phyloP scores from a whole-genome alignment of 441 rosid genomes.

The Raphanus hybrid region DNA sequence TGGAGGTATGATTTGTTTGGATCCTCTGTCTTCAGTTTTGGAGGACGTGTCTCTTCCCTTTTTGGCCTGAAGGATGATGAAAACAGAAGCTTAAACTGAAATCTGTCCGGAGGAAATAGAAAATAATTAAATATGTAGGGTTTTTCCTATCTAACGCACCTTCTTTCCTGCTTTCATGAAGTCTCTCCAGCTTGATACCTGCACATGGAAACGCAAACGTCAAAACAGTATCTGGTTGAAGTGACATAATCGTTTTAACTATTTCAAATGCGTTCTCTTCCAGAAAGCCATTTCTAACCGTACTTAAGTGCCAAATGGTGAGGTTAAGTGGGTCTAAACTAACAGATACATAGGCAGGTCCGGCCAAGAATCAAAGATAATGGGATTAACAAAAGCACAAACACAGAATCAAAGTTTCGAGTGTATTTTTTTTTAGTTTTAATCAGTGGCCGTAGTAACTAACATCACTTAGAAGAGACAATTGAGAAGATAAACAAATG shows the following conservation, averaged over 20 bases:
- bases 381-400: constrained; percentile 18
- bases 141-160: constrained; percentile 35
- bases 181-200: constrained; percentile 99
- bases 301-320: background rate
- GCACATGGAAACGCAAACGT: constrained; percentile 15
- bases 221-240: background rate
- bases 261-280: constrained; percentile 3
- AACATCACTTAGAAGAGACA: background rate
- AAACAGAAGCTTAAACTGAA: background rate
- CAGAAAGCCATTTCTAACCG: background rate
- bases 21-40: constrained; percentile 96
- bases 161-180: constrained; percentile 86
- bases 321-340: constrained; percentile 12
- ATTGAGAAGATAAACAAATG: background rate
- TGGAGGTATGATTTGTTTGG: constrained; percentile 98
- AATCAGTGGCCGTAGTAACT: background rate
- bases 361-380: background rate
- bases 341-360: constrained; percentile 1
- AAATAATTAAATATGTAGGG: background rate
- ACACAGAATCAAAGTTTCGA: constrained; percentile 50
- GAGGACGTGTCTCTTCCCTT: constrained; percentile 97
- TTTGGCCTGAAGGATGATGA: constrained; percentile 57
- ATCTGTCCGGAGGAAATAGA: background rate
- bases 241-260: background rate
- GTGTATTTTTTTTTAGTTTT: constrained; percentile 51